These are phyloP conservation scores for Azolla pinnata DNA, from an alignment of 75 land plant genomes.

Conservation along the genomic window DNA sequence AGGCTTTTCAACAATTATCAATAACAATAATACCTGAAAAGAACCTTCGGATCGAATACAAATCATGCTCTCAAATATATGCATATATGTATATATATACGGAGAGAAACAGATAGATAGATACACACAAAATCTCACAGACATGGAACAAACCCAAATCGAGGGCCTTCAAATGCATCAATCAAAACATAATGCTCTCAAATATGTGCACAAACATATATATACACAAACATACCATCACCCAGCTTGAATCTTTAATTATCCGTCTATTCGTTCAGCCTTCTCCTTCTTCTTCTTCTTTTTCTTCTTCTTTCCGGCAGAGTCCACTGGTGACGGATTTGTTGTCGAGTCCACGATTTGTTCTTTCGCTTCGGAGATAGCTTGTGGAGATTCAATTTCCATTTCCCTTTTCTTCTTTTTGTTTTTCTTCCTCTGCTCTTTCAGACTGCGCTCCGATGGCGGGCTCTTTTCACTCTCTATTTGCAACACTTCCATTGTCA, in stretches of 20 bases:
- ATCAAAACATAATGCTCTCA: too few relatives aligned
- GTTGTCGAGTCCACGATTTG: not conserved
- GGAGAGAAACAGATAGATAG: too few relatives aligned
- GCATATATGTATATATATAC: too few relatives aligned
- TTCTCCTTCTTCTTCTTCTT: not conserved
- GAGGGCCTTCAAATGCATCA: too few relatives aligned
- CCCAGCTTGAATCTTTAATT: not conserved
- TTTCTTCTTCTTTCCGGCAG: slow-evolving; percentile 2
- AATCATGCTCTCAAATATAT: too few relatives aligned
- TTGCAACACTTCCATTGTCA: not conserved
- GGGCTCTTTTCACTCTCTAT: not conserved
- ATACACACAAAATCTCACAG: too few relatives aligned
- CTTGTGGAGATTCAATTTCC: not conserved
- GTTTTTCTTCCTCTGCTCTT: not conserved
- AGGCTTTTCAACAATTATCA: too few relatives aligned
- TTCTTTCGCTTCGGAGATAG: not conserved
- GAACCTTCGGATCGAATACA: too few relatives aligned
- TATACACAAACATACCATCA: too few relatives aligned
- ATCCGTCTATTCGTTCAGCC: not conserved
- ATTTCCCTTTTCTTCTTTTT: not conserved
- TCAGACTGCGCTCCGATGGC: not conserved
- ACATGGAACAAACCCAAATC: too few relatives aligned
- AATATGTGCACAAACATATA: too few relatives aligned
- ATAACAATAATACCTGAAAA: too few relatives aligned
- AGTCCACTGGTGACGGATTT: not conserved